Base-by-base conservation (phyloP, 441 rosid genomes). In the Geranium incanum region DNA sequence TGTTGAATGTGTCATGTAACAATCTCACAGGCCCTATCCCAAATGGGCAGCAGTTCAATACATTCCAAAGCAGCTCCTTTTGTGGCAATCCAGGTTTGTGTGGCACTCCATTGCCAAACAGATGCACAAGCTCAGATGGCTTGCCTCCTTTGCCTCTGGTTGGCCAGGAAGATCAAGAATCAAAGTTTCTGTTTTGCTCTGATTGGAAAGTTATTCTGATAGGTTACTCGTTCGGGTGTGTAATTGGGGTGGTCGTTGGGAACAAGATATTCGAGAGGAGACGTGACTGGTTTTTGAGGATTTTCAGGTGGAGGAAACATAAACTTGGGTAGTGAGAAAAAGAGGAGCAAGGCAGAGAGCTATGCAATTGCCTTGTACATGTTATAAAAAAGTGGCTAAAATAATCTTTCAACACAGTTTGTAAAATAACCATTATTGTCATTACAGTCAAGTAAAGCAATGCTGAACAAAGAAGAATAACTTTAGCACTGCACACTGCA, bases 231-330 rank as follows among this genome's bases (percentile, higher is more conserved):
- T 15, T 16, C 16, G 60, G 60, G 21, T 15, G 15, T 15, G 19
- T 52, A 52, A 1, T 52, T 52, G 60, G 60, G 7, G 60, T 5
- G 18, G 13, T 52, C 60, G 15, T 52, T 15, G 60, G 60, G 19
- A 52, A n/a, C 60, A 5, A 8, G 4, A n/a, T 15, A 18, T 52
- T 52, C 19, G 15, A 52, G 60, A 52, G 60, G 60, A 15, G 13
- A 52, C 15, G 6, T 52, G 21, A 52, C 6, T 52, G 60, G 60
- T 15, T 52, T 12, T 13, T 52, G 60, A n/a, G 60, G 16, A 15
- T 52, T 52, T 52, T 52, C 60, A 52, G 1, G 60, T 52, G 60
- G 60, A 52, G 60, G 60, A 52, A 52, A 52, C 60, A 52, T 18
- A 52, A 52, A 52, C 16, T 52, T 52, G 16, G 19, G 18, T 52